Evolutionary conservation across 805 yeast species (phyloP).

Genomic region (Candida krabiensis): DNA sequence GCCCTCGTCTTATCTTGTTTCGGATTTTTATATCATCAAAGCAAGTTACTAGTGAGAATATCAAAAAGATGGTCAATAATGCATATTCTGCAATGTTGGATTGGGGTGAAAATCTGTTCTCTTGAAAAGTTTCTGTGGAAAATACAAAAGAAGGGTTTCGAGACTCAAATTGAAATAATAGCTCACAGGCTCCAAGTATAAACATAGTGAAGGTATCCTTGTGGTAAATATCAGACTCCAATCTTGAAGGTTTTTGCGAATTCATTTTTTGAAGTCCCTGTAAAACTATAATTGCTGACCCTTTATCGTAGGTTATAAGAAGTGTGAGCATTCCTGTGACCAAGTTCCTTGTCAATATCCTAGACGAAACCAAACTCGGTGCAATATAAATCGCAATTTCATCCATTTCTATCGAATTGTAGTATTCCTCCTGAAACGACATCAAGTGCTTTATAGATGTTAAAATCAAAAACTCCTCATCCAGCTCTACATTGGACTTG

Average conservation of each 20-base stretch:
- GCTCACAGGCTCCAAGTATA: conserved; percentile 18
- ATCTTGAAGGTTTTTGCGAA: background rate
- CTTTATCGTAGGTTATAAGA: conserved; percentile 31
- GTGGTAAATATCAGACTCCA: background rate
- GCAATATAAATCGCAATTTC: conserved; percentile 59
- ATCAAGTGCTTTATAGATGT: conserved; percentile 75
- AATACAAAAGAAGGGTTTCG: conserved; percentile 6
- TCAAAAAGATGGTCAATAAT: conserved; percentile 64
- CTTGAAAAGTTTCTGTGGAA: conserved; percentile 7
- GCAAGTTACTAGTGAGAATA: conserved; percentile 62
- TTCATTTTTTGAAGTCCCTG: conserved; percentile 8
- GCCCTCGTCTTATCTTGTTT: conserved; percentile 56
- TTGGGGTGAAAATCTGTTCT: conserved; percentile 16
- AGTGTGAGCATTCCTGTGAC: conserved; percentile 76
- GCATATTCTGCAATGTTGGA: conserved; percentile 54
- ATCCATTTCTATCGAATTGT: conserved; percentile 47
- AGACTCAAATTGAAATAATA: conserved; percentile 11
- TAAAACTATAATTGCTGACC: conserved; percentile 16
- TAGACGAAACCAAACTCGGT: conserved; percentile 72
- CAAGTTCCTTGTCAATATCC: conserved; percentile 70
- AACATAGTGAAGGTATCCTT: conserved; percentile 18
- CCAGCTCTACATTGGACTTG: conserved; percentile 51
- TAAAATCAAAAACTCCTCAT: conserved; percentile 72
- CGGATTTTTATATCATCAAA: conserved; percentile 37
- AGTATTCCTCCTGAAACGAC: conserved; percentile 63